phyloP scores from a whole-genome alignment of 495 filamentous ascomycete genomes.

The Daldinia bambusicola region DNA sequence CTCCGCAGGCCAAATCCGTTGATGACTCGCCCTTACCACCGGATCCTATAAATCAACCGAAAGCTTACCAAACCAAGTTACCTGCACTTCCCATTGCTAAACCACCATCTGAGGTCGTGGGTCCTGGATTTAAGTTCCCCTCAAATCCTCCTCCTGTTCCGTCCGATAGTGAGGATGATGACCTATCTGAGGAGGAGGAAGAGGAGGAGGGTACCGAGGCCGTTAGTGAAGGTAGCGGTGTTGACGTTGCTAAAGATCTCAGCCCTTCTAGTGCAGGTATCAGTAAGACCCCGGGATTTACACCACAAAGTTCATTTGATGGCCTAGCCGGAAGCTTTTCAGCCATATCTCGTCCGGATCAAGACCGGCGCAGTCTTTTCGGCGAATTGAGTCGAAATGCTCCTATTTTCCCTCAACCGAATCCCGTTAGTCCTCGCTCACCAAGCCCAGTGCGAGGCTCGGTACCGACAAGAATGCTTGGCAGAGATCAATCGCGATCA shows the following conservation, averaged over 20 bases:
- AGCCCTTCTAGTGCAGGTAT: constrained; percentile 61
- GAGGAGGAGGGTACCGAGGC: constrained; percentile 57
- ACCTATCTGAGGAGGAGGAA: constrained; percentile 55
- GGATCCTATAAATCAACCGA: constrained; percentile 45
- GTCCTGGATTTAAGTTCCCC: constrained; percentile 47
- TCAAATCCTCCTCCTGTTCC: constrained; percentile 43
- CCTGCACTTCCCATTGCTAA: constrained; percentile 41
- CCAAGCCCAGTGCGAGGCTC: constrained; percentile 77
- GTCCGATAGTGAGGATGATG: constrained; percentile 55
- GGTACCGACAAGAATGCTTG: constrained; percentile 57
- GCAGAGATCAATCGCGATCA: constrained; percentile 64
- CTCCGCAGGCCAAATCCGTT: constrained; percentile 39
- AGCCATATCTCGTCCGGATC: constrained; percentile 57
- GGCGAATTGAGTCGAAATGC: constrained; percentile 69
- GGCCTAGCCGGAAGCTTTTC: constrained; percentile 58
- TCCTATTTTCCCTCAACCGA: constrained; percentile 68
- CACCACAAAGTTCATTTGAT: constrained; percentile 75
- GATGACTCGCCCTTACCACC: constrained; percentile 40
- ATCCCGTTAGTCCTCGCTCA: constrained; percentile 73
- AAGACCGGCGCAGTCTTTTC: constrained; percentile 63
- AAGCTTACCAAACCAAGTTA: constrained; percentile 35
- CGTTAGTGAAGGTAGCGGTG: constrained; percentile 66
- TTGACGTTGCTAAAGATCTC: constrained; percentile 75
- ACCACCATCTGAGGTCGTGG: constrained; percentile 24
- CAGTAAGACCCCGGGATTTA: constrained; percentile 66